Base-by-base conservation (phyloP, 192 early-diverging fungal genomes). In the Podila minutissima region DNA sequence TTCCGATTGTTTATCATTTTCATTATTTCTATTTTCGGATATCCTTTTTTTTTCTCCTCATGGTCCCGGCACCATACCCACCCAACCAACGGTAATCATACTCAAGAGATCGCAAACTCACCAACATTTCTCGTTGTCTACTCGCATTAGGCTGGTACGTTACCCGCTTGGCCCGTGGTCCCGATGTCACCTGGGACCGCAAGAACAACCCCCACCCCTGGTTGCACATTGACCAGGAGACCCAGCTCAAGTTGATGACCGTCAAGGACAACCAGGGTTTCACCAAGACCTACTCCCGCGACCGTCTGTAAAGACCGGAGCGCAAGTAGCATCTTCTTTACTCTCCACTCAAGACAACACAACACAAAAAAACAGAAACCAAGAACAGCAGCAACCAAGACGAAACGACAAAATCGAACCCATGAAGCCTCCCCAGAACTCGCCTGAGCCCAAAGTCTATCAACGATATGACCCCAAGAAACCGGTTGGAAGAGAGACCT, bases 131-230 rank as follows among this genome's bases (percentile, higher is more conserved):
- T 10, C 28, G 15, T 46, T 12, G 11, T 33, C 26, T 61, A 31
- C 46, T 32, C 10, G 22, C 13, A 19, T 22, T 61, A 59, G 67
- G 26, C 49, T 90, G 87, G 87, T 90, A 88, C 71, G 75, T 90
- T 28, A 79, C 83, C 59, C 87, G 87, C 66, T 77, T 90, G 26
- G 88, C 88, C 75, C 85, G 87, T 69, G 87, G 87, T 50, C 87
- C 88, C 77, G 88, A 90, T 66, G 87, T 88, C 72, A 84, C 86
- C 69, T 90, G 89, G 89, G 89, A 88, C 72, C 83, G 81, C 71
- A 72, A 69, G 41, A 86, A 86, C 69, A 86, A 86, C 77, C 85
- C 85, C 33, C 69, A 85, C 64, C 85, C 84, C 65, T 90, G 89
- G 89, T 82, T 84, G 77, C 70, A 90, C 83, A 82, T 90, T 81